phyloP scores from a whole-genome alignment of 352 stramenopile genomes.

The Pythium rishiriense region DNA sequence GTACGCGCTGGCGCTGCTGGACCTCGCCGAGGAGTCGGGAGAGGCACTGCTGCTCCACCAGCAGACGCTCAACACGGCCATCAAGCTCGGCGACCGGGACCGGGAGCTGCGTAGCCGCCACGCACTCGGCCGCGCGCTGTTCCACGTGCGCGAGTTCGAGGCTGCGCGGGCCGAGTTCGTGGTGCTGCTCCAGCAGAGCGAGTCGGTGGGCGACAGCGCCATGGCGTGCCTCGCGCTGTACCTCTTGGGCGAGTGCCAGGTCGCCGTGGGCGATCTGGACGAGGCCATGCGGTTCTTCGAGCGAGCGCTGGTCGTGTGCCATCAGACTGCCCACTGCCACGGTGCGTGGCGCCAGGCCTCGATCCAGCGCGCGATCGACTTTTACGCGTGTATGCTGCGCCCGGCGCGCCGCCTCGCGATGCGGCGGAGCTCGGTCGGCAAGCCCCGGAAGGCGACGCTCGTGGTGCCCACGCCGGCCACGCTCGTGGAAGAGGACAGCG shows the following conservation, averaged over 20 bases:
- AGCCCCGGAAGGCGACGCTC: conserved; percentile 6
- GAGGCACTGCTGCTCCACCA: conserved; percentile 51
- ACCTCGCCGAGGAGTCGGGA: conserved; percentile 34
- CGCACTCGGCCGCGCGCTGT: conserved; percentile 37
- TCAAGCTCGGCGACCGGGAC: conserved; percentile 35
- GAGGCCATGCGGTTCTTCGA: conserved; percentile 43
- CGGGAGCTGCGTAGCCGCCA: conserved; percentile 50
- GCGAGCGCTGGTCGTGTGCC: conserved; percentile 41
- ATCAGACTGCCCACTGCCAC: conserved; percentile 43
- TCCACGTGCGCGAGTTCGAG: conserved; percentile 39
- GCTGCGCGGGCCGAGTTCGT: conserved; percentile 42
- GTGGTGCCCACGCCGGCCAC: background rate
- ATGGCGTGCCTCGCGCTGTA: conserved; percentile 55
- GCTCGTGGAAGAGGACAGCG: background rate
- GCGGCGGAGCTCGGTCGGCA: background rate
- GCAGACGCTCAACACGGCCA: conserved; percentile 41
- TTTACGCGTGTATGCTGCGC: conserved; percentile 45
- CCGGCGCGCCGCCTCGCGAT: conserved; percentile 31
- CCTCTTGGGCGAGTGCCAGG: conserved; percentile 46
- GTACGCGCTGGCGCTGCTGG: conserved; percentile 37
- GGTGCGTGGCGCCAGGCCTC: conserved; percentile 41
- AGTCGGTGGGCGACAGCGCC: conserved; percentile 33
- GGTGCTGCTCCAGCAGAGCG: conserved; percentile 41
- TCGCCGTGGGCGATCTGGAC: conserved; percentile 39
- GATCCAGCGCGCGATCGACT: conserved; percentile 52